These are phyloP conservation scores for Gardenia jasminoides DNA, from an alignment of 257 asterid genomes.

Conservation along the genomic window DNA sequence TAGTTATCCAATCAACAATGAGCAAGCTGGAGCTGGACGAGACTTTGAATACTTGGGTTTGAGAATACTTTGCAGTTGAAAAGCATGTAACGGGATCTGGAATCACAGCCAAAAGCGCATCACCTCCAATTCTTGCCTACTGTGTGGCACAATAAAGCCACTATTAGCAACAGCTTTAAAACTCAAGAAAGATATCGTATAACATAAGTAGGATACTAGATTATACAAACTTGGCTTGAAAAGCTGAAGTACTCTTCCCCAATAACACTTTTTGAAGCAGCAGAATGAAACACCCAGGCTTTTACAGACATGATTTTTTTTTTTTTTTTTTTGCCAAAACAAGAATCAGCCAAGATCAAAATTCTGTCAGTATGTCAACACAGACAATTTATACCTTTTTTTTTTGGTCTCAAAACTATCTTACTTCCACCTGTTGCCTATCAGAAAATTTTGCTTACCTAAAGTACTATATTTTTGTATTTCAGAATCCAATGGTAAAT, in stretches of 20 bases:
- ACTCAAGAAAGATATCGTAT: neutral
- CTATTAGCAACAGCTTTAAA: slow-evolving; percentile 2
- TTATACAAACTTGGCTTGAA: neutral
- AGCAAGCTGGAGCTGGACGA: slow-evolving; percentile 67
- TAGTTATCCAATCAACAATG: slow-evolving; percentile 91
- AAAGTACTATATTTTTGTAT: neutral
- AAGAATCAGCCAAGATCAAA: neutral
- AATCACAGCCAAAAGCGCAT: slow-evolving; percentile 71
- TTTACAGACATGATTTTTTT: neutral
- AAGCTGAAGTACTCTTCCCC: neutral
- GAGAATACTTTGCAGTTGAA: slow-evolving; percentile 82
- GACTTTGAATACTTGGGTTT: slow-evolving; percentile 66
- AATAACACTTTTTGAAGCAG: neutral
- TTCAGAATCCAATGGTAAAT: neutral
- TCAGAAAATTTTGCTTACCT: neutral
- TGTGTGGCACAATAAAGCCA: slow-evolving; percentile 41
- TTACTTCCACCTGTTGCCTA: neutral
- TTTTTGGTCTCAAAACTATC: neutral
- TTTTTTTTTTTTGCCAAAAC: neutral
- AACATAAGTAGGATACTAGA: neutral
- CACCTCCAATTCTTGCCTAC: slow-evolving; percentile 73
- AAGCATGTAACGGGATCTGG: slow-evolving; percentile 99
- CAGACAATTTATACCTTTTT: neutral
- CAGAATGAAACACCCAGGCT: neutral
- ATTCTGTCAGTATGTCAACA: neutral